Evolutionary conservation across 495 filamentous ascomycete genomes (phyloP).

Genomic region (Neohortaea acidophila): DNA sequence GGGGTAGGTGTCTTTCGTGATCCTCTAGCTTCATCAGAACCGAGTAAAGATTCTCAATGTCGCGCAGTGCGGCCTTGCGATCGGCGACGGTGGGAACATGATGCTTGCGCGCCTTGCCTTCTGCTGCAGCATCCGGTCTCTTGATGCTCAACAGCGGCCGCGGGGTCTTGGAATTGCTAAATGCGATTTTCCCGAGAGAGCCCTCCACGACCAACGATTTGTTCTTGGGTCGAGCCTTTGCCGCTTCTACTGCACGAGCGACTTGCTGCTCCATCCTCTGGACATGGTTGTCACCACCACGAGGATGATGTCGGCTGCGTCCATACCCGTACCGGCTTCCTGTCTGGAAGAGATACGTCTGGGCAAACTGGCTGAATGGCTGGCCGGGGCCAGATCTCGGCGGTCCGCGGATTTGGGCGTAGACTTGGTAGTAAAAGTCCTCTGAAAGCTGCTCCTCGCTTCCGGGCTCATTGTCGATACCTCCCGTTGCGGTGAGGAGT

Average conservation of each 20-base stretch:
- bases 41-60: slow-evolving; percentile 75
- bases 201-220: slow-evolving; percentile 97
- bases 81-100: slow-evolving; percentile 39
- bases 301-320: slow-evolving; percentile 46
- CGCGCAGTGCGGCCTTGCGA: slow-evolving; percentile 63
- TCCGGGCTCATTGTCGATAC: slow-evolving; percentile 54
- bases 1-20: slow-evolving; percentile 76
- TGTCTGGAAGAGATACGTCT: slow-evolving; percentile 92
- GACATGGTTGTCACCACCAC: slow-evolving; percentile 86
- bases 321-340: slow-evolving; percentile 63
- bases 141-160: slow-evolving; percentile 92
- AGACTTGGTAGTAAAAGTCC: slow-evolving; percentile 98
- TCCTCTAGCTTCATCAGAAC: slow-evolving; percentile 88
- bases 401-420: slow-evolving; percentile 79
- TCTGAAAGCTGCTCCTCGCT: slow-evolving; percentile 67
- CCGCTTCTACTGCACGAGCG: slow-evolving; percentile 88
- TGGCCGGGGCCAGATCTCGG: slow-evolving; percentile 77
- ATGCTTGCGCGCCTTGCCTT: slow-evolving; percentile 32
- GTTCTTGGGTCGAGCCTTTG: slow-evolving; percentile 92
- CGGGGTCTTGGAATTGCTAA: slow-evolving; percentile 95
- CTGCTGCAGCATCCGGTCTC: slow-evolving; percentile 59
- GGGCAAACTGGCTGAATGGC: slow-evolving; percentile 86
- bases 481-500: slow-evolving; percentile 78
- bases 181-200: slow-evolving; percentile 95
- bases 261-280: slow-evolving; percentile 99